Evolutionary conservation across 306 rosid species (phyloP).

Genomic region (Cucurbita pepo): DNA sequence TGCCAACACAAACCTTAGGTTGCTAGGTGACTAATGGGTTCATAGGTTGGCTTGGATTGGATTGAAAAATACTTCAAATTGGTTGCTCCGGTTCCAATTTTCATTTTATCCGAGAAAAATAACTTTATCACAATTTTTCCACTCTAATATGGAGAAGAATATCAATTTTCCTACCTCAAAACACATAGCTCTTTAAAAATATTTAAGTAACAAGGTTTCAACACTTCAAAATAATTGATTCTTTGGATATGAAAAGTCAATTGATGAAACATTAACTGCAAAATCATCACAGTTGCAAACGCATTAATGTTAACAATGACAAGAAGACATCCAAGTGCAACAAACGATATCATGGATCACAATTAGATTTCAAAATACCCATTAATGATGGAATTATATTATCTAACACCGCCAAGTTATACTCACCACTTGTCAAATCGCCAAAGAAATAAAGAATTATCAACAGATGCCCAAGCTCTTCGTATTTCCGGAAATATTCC

Average conservation of each 20-base stretch:
- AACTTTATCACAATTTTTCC: neutral
- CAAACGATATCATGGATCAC: neutral
- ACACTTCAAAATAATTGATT: neutral
- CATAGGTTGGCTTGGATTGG: neutral
- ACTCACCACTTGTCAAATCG: slow-evolving; percentile 93
- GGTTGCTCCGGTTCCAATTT: neutral
- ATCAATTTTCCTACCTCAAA: neutral
- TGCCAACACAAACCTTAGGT: neutral
- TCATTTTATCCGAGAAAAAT: neutral
- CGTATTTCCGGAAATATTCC: slow-evolving; percentile 92
- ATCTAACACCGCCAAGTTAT: neutral
- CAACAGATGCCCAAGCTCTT: slow-evolving; percentile 95
- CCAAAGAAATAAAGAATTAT: slow-evolving; percentile 89
- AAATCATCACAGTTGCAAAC: neutral
- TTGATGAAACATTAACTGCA: neutral
- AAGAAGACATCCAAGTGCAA: neutral
- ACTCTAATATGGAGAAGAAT: neutral
- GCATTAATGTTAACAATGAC: neutral
- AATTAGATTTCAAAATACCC: neutral
- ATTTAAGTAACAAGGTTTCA: neutral
- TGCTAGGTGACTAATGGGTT: neutral
- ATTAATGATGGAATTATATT: neutral
- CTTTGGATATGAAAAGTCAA: neutral
- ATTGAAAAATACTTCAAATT: neutral
- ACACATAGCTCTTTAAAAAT: neutral